phyloP scores from a whole-genome alignment of 257 asterid species.

The Primulina huaijiensis region DNA sequence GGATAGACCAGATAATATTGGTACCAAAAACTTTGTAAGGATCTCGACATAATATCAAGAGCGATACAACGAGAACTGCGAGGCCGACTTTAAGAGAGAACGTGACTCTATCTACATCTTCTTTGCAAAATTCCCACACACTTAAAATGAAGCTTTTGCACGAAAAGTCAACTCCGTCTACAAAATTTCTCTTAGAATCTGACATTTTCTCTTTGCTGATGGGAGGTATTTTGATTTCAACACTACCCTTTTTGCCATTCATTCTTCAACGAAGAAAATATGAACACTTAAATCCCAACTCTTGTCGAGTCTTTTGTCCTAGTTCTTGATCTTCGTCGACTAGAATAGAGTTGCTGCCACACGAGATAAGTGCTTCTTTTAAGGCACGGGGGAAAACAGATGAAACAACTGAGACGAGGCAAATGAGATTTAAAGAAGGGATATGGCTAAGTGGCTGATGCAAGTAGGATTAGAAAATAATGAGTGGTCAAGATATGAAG shows the following conservation, averaged over 20 bases:
- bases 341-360: neutral
- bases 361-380: neutral
- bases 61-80: slow-evolving; percentile 62
- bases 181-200: slow-evolving; percentile 19
- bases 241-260: slow-evolving; percentile 51
- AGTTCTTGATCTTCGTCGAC: neutral
- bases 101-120: slow-evolving; percentile 47
- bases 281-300: neutral
- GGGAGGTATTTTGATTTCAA: slow-evolving; percentile 46
- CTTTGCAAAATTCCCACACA: slow-evolving; percentile 55
- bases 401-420: neutral
- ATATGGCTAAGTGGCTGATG: neutral
- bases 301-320: slow-evolving; percentile 1
- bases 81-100: slow-evolving; percentile 68
- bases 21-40: slow-evolving; percentile 61
- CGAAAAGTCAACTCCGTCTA: slow-evolving; percentile 11
- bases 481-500: neutral
- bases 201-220: slow-evolving; percentile 26
- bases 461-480: neutral
- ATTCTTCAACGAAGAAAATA: slow-evolving; percentile 38
- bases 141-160: slow-evolving; percentile 32
- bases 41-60: slow-evolving; percentile 45
- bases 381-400: neutral
- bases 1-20: slow-evolving; percentile 65
- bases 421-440: neutral